These are phyloP conservation scores for Saksenaea vasiformis DNA, from an alignment of 371 early-diverging fungal species.

Conservation along the genomic window DNA sequence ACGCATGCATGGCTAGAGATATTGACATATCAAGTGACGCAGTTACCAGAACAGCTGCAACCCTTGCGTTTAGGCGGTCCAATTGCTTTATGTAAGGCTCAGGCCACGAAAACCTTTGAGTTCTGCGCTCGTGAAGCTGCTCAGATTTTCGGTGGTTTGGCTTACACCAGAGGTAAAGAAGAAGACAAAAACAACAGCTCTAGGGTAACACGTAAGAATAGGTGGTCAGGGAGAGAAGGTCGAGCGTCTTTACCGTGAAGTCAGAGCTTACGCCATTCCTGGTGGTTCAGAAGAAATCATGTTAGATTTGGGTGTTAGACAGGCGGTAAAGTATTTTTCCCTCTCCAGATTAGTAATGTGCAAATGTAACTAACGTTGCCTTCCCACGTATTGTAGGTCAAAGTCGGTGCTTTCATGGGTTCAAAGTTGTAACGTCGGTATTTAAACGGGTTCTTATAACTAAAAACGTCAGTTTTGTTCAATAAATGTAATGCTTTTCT, in stretches of 20 bases:
- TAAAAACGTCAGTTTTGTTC: too few relatives aligned
- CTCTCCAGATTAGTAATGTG: too few relatives aligned
- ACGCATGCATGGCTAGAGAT: slow-evolving; percentile 72
- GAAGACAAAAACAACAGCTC: background rate
- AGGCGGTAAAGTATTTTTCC: slow-evolving; percentile 69
- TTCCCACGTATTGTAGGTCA: too few relatives aligned
- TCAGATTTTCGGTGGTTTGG: slow-evolving; percentile 73
- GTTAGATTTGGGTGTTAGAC: slow-evolving; percentile 75
- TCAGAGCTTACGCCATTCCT: slow-evolving; percentile 66
- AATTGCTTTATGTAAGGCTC: slow-evolving; percentile 70
- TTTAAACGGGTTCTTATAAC: too few relatives aligned
- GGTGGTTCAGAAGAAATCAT: slow-evolving; percentile 69
- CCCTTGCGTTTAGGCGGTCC: slow-evolving; percentile 70
- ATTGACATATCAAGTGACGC: slow-evolving; percentile 47
- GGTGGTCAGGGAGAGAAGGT: slow-evolving; percentile 70
- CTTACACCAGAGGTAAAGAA: slow-evolving; percentile 57
- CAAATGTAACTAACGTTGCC: too few relatives aligned
- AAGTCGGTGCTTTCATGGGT: slow-evolving; percentile 69
- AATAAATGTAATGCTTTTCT: too few relatives aligned
- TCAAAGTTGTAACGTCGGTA: slow-evolving; percentile 45
- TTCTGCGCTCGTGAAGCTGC: slow-evolving; percentile 72
- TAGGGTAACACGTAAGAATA: background rate
- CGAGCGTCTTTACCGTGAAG: slow-evolving; percentile 72
- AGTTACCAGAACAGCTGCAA: slow-evolving; percentile 55
- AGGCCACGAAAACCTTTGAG: slow-evolving; percentile 68